Evolutionary conservation across 768 basidiomycete genomes (phyloP), one percentile per base, ranked within the genome.

Genomic region (Amanita fuliginea): DNA sequence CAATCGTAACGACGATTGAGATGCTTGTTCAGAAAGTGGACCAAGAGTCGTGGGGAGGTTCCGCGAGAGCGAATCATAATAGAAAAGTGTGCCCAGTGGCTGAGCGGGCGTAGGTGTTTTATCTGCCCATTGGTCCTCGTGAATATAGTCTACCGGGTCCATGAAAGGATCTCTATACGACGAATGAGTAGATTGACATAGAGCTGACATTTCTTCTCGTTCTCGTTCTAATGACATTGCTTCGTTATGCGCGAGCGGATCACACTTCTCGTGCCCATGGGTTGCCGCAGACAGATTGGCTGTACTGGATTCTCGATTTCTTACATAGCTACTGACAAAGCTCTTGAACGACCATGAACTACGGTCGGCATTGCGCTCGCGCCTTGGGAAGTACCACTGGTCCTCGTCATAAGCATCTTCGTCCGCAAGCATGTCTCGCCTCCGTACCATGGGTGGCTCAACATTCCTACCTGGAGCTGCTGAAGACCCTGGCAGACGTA

Each of bases 341-440:
- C 66, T 73, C 53, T 61, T 70, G 49, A 81, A 54, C 19, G 80
- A 80, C 78, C 77, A 80, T 5, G 70, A 62, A 44, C 77, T 75
- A n/a, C 68, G 68, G 4, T 63, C 66, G 35, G 68, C 69, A 7
- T 65, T 69, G 49, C 73, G 72, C 26, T 68, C 64, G 16, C 62
- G 56, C 34, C 59, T 57, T 6, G 57, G 53, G 51, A 64, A 62
- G 39, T 68, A 69, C 65, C 67, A 69, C 18, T 64, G 64, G 11
- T 64, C 63, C 54, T 83, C 64, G 54, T 83, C 73, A 7, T 71
- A 68, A 2, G 72, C 69, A 56, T 88, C 86, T 62, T 88, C 86
- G 48, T 90, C 85, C 3, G 78, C 83, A 30, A 88, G 73, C 76
- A 89, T 87, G 59, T 89, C 84, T 26, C 74, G 71, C 26, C 86